phyloP scores from a whole-genome alignment of 164 flowering plant genomes.

The Vitis labrusca region DNA sequence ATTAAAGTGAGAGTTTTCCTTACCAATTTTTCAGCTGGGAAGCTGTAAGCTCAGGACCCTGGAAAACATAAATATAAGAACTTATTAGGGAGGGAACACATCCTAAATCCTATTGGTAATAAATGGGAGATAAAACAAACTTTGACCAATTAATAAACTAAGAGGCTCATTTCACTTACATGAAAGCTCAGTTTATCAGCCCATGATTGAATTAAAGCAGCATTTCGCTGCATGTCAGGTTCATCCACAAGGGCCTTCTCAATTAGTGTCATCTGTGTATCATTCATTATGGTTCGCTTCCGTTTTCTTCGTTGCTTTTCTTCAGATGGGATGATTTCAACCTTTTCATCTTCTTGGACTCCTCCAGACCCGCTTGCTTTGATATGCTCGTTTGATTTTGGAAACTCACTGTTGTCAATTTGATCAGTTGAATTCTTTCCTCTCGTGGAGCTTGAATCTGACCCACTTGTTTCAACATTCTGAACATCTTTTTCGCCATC shows the following conservation, averaged over 20 bases:
- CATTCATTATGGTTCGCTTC: slow-evolving; percentile 90
- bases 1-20: slow-evolving; percentile 15
- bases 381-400: slow-evolving; percentile 26
- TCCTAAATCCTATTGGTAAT: neutral
- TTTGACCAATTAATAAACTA: neutral
- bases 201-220: slow-evolving; percentile 69
- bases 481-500: slow-evolving; percentile 52
- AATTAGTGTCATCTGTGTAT: slow-evolving; percentile 60
- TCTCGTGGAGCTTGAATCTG: slow-evolving; percentile 57
- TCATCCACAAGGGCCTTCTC: slow-evolving; percentile 83
- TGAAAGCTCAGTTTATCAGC: slow-evolving; percentile 73
- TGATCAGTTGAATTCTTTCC: slow-evolving; percentile 47
- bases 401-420: slow-evolving; percentile 33
- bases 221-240: slow-evolving; percentile 91
- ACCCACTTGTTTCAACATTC: slow-evolving; percentile 69
- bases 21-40: slow-evolving; percentile 94
- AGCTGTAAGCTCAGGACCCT: slow-evolving; percentile 91
- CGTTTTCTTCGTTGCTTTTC: slow-evolving; percentile 77
- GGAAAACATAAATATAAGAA: slow-evolving; percentile 27
- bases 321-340: slow-evolving; percentile 41
- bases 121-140: neutral
- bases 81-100: slow-evolving; percentile 11
- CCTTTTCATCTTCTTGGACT: slow-evolving; percentile 46
- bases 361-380: slow-evolving; percentile 39
- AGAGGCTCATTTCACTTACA: slow-evolving; percentile 42